A percentile compares a stretch with the other conserved stretches of the same genome.
Evolutionary conservation across 2,329 filamentous ascomycete genomes (phyloP).

Genomic region (Celoporthe dispersa): DNA sequence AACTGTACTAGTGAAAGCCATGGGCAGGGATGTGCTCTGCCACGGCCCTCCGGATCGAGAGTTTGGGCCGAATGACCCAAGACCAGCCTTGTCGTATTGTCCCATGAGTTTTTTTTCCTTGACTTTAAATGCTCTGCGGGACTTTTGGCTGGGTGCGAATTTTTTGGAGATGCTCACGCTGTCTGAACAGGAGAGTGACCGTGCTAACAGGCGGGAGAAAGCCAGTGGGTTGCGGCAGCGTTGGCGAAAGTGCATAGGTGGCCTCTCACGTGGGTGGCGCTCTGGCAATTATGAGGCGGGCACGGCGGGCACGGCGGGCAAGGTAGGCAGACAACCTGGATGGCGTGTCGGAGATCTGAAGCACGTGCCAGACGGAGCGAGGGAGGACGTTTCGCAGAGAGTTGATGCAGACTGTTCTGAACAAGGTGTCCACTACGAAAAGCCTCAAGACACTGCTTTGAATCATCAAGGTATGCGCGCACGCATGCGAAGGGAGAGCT

Average conservation of each 20-base stretch:
- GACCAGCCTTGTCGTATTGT: conserved; percentile 1
- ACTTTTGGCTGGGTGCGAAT: background rate
- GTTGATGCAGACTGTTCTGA: background rate
- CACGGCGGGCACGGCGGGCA: background rate
- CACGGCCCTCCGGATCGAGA: background rate
- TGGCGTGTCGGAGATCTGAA: conserved; percentile 11
- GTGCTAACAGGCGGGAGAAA: background rate
- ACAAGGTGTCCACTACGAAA: background rate
- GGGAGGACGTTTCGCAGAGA: background rate
- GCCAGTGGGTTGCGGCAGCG: background rate
- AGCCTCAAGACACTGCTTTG: background rate
- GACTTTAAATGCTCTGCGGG: background rate
- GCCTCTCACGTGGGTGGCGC: conserved; percentile 1
- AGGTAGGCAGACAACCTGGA: background rate
- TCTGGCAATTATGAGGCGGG: background rate
- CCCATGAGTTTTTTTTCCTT: background rate
- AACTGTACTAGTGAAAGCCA: background rate
- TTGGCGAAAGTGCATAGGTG: background rate
- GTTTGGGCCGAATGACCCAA: background rate
- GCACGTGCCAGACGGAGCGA: conserved; percentile 17
- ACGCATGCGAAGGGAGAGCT: background rate
- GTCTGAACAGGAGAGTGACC: background rate
- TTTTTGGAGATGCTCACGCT: background rate
- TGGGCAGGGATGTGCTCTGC: conserved; percentile 3
- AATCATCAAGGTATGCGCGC: background rate